Evolutionary conservation across 306 rosid species (phyloP).

Genomic region (Gillenia trifoliata): DNA sequence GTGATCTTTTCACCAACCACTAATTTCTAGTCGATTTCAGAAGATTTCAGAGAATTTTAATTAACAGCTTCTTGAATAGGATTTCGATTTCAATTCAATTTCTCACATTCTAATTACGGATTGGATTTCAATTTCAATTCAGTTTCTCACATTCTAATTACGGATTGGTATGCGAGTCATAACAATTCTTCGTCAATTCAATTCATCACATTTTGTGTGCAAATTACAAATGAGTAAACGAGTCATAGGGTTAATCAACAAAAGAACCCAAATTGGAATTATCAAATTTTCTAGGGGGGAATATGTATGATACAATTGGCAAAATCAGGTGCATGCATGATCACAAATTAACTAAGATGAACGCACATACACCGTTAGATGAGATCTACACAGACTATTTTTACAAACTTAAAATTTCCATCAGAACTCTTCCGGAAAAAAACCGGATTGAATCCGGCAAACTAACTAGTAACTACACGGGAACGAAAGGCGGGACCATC

Average conservation of each 20-base stretch:
- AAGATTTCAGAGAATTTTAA: too few species aligned
- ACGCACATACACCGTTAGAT: constrained; percentile 3
- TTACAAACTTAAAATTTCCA: not conserved
- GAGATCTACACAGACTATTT: not conserved
- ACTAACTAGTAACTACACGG: constrained; percentile 31
- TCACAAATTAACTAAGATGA: not conserved
- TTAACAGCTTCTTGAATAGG: too few species aligned
- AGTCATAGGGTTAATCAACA: not conserved
- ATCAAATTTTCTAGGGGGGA: not conserved
- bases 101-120: too few species aligned
- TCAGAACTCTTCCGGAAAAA: too few species aligned
- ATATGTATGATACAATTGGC: not conserved
- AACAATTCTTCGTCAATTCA: too few species aligned
- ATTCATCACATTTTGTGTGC: too few species aligned
- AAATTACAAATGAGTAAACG: too few species aligned
- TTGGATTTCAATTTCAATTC: too few species aligned
- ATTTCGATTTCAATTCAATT: too few species aligned
- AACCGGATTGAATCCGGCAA: not conserved
- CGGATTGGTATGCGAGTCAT: too few species aligned
- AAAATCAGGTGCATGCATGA: not conserved
- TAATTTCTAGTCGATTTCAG: too few species aligned
- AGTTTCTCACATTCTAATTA: too few species aligned
- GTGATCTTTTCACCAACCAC: not conserved
- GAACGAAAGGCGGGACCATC: constrained; percentile 53
- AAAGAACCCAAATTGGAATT: not conserved